A percentile compares a stretch with the other conserved stretches of the same genome.
These are phyloP conservation scores for Coleophoma cylindrospora DNA, from an alignment of 2,329 filamentous ascomycete species.

Conservation along the genomic window DNA sequence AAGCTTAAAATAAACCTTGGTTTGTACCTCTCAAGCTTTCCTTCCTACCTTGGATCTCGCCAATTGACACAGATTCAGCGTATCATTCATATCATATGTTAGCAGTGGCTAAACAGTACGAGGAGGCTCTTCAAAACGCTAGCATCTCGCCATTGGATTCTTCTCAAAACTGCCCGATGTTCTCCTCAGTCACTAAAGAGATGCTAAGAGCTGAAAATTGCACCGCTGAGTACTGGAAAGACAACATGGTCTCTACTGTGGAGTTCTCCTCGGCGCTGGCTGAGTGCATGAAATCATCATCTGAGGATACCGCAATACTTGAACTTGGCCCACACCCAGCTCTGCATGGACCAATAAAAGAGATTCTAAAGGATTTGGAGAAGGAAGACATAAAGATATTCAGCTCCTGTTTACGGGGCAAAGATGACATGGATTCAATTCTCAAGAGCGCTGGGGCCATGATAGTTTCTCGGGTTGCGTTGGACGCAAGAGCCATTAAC, in stretches of 20 bases:
- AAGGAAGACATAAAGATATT: conserved; percentile 1
- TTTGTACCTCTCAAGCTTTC: not conserved
- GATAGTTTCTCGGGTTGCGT: not conserved
- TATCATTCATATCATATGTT: conserved; percentile 37
- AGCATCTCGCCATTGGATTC: not conserved
- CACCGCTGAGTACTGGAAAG: conserved; percentile 33
- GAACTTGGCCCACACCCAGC: conserved; percentile 2
- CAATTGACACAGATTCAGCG: conserved; percentile 13
- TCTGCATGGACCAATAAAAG: conserved; percentile 2
- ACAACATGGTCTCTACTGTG: conserved; percentile 38
- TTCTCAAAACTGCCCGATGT: not conserved
- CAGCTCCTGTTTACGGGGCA: not conserved
- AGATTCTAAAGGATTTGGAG: not conserved
- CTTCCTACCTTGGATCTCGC: not conserved
- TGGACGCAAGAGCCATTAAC: not conserved
- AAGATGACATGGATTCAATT: conserved; percentile 1
- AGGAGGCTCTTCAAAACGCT: not conserved
- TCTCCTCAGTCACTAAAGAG: not conserved
- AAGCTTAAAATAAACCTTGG: conserved; percentile 10
- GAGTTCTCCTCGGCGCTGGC: conserved; percentile 29
- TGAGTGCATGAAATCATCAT: not conserved
- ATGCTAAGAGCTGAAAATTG: not conserved
- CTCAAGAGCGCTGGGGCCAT: conserved; percentile 1
- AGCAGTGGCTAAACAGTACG: conserved; percentile 4
- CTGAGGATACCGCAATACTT: not conserved